Percentiles rank a stretch among this genome's conserved stretches.
phyloP scores from a whole-genome alignment of 768 basidiomycete species.

The Mycena belliarum region DNA sequence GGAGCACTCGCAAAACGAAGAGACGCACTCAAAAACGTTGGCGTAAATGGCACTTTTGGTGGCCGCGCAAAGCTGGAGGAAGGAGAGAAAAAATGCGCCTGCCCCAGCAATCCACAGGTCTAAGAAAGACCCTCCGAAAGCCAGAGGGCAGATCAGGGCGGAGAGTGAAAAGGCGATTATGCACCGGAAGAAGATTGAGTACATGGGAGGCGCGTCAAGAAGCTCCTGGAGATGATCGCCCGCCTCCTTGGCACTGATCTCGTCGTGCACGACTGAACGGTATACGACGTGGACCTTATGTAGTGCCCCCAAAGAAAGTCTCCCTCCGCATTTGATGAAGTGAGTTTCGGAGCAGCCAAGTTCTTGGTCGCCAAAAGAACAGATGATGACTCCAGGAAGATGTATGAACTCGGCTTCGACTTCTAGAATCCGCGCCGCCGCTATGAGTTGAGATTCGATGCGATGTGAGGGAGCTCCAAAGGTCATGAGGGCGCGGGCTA shows the following conservation, averaged over 20 bases:
- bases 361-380: conserved; percentile 87
- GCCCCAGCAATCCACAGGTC: conserved; percentile 84
- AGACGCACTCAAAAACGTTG: conserved; percentile 86
- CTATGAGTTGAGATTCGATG: conserved; percentile 88
- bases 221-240: conserved; percentile 62
- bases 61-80: conserved; percentile 74
- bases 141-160: conserved; percentile 78
- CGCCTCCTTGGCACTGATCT: conserved; percentile 81
- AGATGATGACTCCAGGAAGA: conserved; percentile 78
- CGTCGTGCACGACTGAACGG: conserved; percentile 87
- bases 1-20: neutral
- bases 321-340: conserved; percentile 78
- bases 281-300: conserved; percentile 86
- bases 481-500: conserved; percentile 86
- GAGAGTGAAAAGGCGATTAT: conserved; percentile 70
- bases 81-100: conserved; percentile 66
- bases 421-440: conserved; percentile 86
- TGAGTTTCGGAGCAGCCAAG: conserved; percentile 89
- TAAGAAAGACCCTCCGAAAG: conserved; percentile 80
- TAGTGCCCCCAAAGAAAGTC: conserved; percentile 80
- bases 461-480: conserved; percentile 94
- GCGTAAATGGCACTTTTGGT: conserved; percentile 80
- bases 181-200: conserved; percentile 62
- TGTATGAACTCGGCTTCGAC: conserved; percentile 92
- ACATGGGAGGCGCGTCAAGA: conserved; percentile 64